These are phyloP conservation scores for Pyrenophora seminiperda DNA, from an alignment of 2,329 filamentous ascomycete species.

Conservation along the genomic window DNA sequence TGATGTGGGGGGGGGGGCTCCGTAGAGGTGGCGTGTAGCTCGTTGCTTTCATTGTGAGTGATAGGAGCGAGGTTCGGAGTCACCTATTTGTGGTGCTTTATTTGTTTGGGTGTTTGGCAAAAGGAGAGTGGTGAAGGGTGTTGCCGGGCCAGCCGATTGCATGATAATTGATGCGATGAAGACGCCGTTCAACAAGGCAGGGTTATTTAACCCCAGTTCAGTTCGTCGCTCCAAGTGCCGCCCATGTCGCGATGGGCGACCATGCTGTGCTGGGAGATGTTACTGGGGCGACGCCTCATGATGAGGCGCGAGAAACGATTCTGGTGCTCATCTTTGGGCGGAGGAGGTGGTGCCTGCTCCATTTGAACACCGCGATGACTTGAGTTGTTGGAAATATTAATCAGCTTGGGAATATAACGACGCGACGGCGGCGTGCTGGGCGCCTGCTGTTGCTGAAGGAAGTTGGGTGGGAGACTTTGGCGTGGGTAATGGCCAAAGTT, in stretches of 20 bases:
- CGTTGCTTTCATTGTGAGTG: constrained; percentile 19
- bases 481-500: constrained; percentile 43
- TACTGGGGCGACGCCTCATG: constrained; percentile 44
- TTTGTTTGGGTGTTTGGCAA: constrained; percentile 15
- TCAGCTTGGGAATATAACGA: constrained; percentile 42
- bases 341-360: constrained; percentile 43
- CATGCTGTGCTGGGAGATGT: constrained; percentile 45
- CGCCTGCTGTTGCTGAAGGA: constrained; percentile 28
- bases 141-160: constrained; percentile 36
- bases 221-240: constrained; percentile 41
- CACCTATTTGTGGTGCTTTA: constrained; percentile 46
- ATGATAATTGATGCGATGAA: not conserved
- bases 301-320: constrained; percentile 45
- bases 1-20: constrained; percentile 16
- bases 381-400: constrained; percentile 40
- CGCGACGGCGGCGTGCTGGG: constrained; percentile 29
- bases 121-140: constrained; percentile 28
- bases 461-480: constrained; percentile 45
- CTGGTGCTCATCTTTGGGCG: constrained; percentile 42
- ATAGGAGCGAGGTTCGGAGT: constrained; percentile 43
- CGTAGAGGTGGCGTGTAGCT: constrained; percentile 47
- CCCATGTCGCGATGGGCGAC: constrained; percentile 41
- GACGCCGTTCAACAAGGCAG: not conserved
- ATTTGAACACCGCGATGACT: constrained; percentile 33
- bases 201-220: constrained; percentile 41